Evolutionary conservation across 495 filamentous ascomycete species (phyloP).

Genomic region (Aspergillus cavernicola): DNA sequence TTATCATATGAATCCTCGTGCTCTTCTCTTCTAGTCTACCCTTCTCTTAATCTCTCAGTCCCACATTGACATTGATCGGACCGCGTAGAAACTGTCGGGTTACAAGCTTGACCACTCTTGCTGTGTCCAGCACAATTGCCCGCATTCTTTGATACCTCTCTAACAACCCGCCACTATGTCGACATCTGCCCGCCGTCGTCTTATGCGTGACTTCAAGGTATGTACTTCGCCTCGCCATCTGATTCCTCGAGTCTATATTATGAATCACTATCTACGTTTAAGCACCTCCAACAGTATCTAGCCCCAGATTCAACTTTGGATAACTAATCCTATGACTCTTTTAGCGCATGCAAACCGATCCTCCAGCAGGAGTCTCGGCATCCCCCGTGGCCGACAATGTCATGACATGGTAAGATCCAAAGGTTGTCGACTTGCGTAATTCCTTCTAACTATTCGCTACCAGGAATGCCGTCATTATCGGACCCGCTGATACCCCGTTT

Average conservation of each 20-base stretch:
- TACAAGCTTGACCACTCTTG: background rate
- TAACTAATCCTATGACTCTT: background rate
- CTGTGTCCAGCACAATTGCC: background rate
- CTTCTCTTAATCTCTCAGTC: background rate
- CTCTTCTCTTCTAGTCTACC: background rate
- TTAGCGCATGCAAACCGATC: slow-evolving; percentile 99
- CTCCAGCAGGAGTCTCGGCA: slow-evolving; percentile 93
- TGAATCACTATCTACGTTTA: too few relatives aligned
- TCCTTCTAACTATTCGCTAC: background rate
- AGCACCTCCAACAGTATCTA: too few relatives aligned
- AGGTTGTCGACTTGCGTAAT: background rate
- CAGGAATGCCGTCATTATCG: slow-evolving; percentile 99
- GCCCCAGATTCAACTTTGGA: background rate
- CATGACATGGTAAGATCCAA: slow-evolving; percentile 85
- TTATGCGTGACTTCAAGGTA: slow-evolving; percentile 99
- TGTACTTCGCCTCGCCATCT: slow-evolving; percentile 23
- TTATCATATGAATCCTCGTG: background rate
- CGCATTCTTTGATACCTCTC: slow-evolving; percentile 1
- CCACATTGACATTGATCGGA: background rate
- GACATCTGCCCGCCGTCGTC: slow-evolving; percentile 85
- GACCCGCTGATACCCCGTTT: slow-evolving; percentile 94
- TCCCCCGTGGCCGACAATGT: slow-evolving; percentile 98
- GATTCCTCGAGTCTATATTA: too few relatives aligned
- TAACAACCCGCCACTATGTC: slow-evolving; percentile 60
- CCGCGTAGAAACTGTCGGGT: background rate